Conservation (phyloP, 306 rosid genomes). For the Pterocarpus santalinus region DNA sequence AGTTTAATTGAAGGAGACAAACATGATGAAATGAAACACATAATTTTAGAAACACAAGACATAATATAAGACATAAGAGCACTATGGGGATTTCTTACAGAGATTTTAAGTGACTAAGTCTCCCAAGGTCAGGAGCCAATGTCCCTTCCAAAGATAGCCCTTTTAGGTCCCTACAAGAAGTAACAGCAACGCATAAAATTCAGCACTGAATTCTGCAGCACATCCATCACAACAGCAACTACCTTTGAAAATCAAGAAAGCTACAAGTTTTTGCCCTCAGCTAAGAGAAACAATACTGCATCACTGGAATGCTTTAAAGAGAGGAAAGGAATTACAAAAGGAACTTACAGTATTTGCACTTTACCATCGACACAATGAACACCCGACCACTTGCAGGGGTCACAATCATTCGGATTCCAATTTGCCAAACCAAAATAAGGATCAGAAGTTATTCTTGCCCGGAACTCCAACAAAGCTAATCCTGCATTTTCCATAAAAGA, state of each 20-base stretch:
- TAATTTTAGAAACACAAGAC: neutral
- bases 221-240: neutral
- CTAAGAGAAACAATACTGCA: neutral
- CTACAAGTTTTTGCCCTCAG: neutral
- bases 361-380: constrained; percentile 66
- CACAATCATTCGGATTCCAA: constrained; percentile 72
- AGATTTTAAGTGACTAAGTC: constrained; percentile 66
- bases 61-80: neutral
- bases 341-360: constrained; percentile 81
- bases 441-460: constrained; percentile 67
- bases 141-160: constrained; percentile 79
- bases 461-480: constrained; percentile 65
- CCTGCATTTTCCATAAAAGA: constrained; percentile 60
- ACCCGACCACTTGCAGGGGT: constrained; percentile 86
- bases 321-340: constrained; percentile 36
- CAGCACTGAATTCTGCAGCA: constrained; percentile 6
- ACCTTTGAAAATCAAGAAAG: neutral
- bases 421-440: constrained; percentile 67
- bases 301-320: constrained; percentile 3
- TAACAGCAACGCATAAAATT: constrained; percentile 37
- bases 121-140: constrained; percentile 85
- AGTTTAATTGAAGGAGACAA: neutral
- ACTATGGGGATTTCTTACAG: constrained; percentile 64
- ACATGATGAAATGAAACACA: neutral
- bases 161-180: constrained; percentile 68